A percentile compares a stretch with the other conserved stretches of the same genome.
Evolutionary conservation across 2,329 filamentous ascomycete genomes (phyloP).

Genomic region (Neopestalotiopsis rosae): DNA sequence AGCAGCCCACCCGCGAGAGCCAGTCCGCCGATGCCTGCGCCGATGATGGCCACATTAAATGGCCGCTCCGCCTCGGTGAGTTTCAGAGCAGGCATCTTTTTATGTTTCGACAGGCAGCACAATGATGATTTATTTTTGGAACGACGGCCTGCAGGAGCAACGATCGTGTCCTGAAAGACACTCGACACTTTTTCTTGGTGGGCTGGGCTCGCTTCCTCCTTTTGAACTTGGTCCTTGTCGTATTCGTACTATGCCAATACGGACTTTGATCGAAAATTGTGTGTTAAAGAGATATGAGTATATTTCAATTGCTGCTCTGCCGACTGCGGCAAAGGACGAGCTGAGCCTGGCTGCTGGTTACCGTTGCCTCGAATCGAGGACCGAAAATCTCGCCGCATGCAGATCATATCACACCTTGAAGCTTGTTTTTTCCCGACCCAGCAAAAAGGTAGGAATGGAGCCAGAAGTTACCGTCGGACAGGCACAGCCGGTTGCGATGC

Average conservation of each 20-base stretch:
- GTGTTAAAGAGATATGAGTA: neutral
- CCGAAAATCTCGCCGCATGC: conserved; percentile 1
- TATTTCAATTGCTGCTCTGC: neutral
- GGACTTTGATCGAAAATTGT: neutral
- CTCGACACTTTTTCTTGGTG: neutral
- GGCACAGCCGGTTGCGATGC: neutral
- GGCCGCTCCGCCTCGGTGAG: conserved; percentile 8
- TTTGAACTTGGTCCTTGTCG: neutral
- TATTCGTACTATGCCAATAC: neutral
- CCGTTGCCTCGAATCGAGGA: neutral
- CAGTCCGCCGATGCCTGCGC: conserved; percentile 35
- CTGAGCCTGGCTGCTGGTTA: neutral
- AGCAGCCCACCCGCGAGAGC: conserved; percentile 34
- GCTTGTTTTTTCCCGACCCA: neutral
- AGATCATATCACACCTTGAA: conserved; percentile 1
- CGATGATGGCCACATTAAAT: conserved; percentile 31
- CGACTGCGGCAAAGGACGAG: neutral
- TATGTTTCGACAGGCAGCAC: neutral
- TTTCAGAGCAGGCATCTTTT: neutral
- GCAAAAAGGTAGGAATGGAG: neutral
- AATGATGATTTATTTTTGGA: neutral
- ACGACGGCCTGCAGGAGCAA: neutral
- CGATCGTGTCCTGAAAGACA: neutral
- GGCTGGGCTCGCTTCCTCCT: neutral
- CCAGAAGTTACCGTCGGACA: conserved; percentile 7